Percentiles rank a stretch among this genome's conserved stretches.
phyloP scores from a whole-genome alignment of 805 yeast species.

The Kodamaea lidongshanica region DNA sequence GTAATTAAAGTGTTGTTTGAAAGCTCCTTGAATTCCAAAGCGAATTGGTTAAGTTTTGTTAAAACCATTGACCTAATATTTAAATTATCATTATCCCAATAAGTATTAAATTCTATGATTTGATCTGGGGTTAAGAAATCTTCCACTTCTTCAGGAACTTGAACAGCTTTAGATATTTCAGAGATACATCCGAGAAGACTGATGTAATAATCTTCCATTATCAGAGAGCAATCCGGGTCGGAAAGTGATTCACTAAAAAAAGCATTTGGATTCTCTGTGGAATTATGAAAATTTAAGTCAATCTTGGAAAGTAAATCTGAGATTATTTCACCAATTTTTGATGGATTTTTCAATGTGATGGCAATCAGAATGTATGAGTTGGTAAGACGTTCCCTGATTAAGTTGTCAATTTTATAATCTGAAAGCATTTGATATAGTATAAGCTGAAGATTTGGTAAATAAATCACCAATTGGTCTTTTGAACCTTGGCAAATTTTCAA shows the following conservation, averaged over 20 bases:
- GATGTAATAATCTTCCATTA: constrained; percentile 40
- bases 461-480: constrained; percentile 32
- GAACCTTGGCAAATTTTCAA: constrained; percentile 53
- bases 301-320: constrained; percentile 18
- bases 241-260: background rate
- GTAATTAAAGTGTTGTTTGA: constrained; percentile 44
- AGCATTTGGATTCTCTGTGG: constrained; percentile 10
- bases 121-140: constrained; percentile 33
- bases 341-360: constrained; percentile 47
- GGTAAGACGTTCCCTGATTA: constrained; percentile 54
- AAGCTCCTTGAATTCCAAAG: constrained; percentile 33
- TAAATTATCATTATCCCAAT: constrained; percentile 47
- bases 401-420: constrained; percentile 31
- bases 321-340: constrained; percentile 18
- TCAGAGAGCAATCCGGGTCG: constrained; percentile 10
- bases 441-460: constrained; percentile 44
- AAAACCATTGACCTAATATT: constrained; percentile 39
- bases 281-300: constrained; percentile 3
- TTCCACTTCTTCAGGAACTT: constrained; percentile 48
- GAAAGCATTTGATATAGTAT: constrained; percentile 44
- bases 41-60: constrained; percentile 35
- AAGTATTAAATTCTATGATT: constrained; percentile 20
- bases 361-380: constrained; percentile 59
- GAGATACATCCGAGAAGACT: constrained; percentile 58
- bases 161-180: constrained; percentile 68